Evolutionary conservation across 495 filamentous ascomycete genomes (phyloP).

Genomic region (Aspergillus haitiensis): DNA sequence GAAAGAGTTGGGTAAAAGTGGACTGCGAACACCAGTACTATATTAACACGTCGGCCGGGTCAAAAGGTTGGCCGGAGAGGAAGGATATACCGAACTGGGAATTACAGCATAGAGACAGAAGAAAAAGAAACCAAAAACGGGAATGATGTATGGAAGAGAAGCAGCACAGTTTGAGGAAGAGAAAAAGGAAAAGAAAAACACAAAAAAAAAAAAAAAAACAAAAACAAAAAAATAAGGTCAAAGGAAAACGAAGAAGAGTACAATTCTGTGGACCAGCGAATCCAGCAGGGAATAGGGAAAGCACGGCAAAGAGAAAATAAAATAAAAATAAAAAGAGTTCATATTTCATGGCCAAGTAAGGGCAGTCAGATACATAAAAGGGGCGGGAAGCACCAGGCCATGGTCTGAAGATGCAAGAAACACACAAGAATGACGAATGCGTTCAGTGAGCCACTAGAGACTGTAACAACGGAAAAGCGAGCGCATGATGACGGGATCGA

Average conservation of each 20-base stretch:
- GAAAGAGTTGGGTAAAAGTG: slow-evolving; percentile 2
- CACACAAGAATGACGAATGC: slow-evolving; percentile 32
- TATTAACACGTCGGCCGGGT: slow-evolving; percentile 9
- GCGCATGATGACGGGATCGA: slow-evolving; percentile 20
- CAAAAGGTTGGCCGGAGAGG: neutral
- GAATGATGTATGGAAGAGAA: neutral
- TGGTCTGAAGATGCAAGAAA: slow-evolving; percentile 24
- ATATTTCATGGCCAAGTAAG: slow-evolving; percentile 19
- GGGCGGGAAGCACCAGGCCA: slow-evolving; percentile 18
- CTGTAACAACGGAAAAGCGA: slow-evolving; percentile 20
- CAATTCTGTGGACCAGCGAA: neutral
- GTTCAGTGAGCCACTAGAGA: slow-evolving; percentile 14
- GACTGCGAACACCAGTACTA: slow-evolving; percentile 6
- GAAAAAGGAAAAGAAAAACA: neutral
- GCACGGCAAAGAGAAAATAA: neutral
- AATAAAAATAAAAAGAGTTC: slow-evolving; percentile 3
- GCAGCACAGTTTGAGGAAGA: too few relatives aligned
- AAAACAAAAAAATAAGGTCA: slow-evolving; percentile 3
- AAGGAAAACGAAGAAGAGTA: neutral
- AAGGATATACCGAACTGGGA: neutral
- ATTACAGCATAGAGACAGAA: neutral
- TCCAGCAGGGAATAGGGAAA: neutral
- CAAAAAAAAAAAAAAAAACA: neutral
- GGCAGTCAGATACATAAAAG: slow-evolving; percentile 27
- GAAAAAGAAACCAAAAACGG: neutral